These are phyloP conservation scores for Logfia minima DNA, from an alignment of 129 eudicot genomes.

Conservation along the genomic window DNA sequence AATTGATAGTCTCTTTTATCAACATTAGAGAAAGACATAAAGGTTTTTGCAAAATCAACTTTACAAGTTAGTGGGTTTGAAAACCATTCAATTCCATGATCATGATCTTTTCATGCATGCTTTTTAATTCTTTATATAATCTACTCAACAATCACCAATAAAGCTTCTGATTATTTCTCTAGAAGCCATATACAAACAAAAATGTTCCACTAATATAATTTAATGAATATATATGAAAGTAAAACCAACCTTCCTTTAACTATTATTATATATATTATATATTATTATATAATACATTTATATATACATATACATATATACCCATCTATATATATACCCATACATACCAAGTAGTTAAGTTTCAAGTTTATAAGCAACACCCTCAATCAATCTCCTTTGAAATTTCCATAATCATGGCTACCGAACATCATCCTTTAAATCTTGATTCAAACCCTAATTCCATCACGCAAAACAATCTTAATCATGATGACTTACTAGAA, in stretches of 20 bases:
- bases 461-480: slow-evolving; percentile 17
- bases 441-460: slow-evolving; percentile 20
- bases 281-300: not conserved
- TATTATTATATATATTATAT: not conserved
- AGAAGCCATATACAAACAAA: slow-evolving; percentile 31
- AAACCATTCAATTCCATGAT: slow-evolving; percentile 24
- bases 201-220: slow-evolving; percentile 18
- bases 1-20: not conserved
- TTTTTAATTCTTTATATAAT: not conserved
- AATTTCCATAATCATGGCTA: slow-evolving; percentile 18
- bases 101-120: slow-evolving; percentile 1
- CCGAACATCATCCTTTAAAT: slow-evolving; percentile 1
- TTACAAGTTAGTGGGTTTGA: slow-evolving; percentile 1
- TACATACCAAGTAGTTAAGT: not conserved
- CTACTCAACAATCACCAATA: not conserved
- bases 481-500: slow-evolving; percentile 25
- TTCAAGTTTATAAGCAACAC: slow-evolving; percentile 10
- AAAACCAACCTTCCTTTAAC: slow-evolving; percentile 23
- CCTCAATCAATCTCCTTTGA: slow-evolving; percentile 22
- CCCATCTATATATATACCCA: not conserved
- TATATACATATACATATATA: not conserved
- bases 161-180: slow-evolving; percentile 6
- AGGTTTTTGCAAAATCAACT: not conserved
- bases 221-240: slow-evolving; percentile 6
- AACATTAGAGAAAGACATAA: not conserved